Conservation (phyloP, 2,329 filamentous ascomycete genomes). For the Epichloe baconii region DNA sequence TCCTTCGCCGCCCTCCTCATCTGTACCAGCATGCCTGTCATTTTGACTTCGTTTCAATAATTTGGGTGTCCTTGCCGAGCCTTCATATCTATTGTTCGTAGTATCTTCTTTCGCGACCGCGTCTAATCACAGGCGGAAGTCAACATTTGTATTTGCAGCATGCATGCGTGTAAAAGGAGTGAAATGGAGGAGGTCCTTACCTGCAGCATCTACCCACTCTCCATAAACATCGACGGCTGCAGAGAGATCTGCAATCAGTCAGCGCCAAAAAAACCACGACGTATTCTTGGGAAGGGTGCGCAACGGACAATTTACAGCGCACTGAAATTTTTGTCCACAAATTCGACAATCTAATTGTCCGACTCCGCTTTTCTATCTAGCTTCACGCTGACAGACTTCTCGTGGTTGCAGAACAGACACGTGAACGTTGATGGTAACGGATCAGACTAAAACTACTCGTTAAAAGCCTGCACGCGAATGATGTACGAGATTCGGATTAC, state of each 20-base stretch:
- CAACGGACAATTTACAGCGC: slow-evolving; percentile 72
- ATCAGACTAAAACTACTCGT: slow-evolving; percentile 38
- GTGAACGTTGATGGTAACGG: slow-evolving; percentile 74
- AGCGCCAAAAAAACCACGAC: slow-evolving; percentile 1
- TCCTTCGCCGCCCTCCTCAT: slow-evolving; percentile 41
- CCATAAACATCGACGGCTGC: slow-evolving; percentile 91
- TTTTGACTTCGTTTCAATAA: slow-evolving; percentile 4
- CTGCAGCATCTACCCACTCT: slow-evolving; percentile 88
- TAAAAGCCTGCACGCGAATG: background rate
- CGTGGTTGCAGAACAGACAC: slow-evolving; percentile 97
- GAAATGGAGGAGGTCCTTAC: slow-evolving; percentile 22
- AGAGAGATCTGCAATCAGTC: slow-evolving; percentile 55
- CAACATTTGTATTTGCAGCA: background rate
- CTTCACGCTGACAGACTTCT: slow-evolving; percentile 81
- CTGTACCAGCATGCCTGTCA: slow-evolving; percentile 22
- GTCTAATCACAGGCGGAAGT: slow-evolving; percentile 20
- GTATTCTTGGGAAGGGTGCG: background rate
- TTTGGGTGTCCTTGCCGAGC: slow-evolving; percentile 11
- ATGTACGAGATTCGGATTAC: background rate
- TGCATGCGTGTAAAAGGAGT: background rate
- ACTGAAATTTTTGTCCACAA: slow-evolving; percentile 89
- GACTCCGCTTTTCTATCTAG: slow-evolving; percentile 82
- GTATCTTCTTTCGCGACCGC: slow-evolving; percentile 35
- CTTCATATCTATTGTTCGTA: slow-evolving; percentile 16
- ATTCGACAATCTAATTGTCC: slow-evolving; percentile 82